Evolutionary conservation across 768 basidiomycete species (phyloP).

Genomic region (Lactarius sanguifluus): DNA sequence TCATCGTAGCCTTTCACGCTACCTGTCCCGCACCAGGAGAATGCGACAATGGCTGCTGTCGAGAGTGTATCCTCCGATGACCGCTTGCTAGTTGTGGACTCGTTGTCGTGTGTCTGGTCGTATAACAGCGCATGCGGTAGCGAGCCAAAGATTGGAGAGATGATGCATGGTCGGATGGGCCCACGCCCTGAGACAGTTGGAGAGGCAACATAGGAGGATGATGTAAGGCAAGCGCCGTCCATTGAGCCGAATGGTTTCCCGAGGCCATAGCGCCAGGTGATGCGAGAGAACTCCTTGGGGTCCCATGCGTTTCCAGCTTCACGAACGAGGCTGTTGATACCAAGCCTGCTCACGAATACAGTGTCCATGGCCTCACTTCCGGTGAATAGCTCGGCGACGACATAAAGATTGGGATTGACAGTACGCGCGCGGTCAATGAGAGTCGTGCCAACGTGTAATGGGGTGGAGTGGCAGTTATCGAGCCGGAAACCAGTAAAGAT

Average conservation of each 20-base stretch:
- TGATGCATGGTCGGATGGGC: conserved; percentile 64
- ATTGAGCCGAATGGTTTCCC: conserved; percentile 97
- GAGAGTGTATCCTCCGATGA: conserved; percentile 95
- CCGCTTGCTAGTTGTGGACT: conserved; percentile 85
- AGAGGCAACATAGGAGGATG: conserved; percentile 58
- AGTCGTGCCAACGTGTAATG: conserved; percentile 90
- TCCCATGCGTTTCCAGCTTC: conserved; percentile 93
- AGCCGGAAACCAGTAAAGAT: conserved; percentile 96
- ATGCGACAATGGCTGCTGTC: conserved; percentile 89
- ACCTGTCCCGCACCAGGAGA: conserved; percentile 84
- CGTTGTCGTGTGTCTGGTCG: conserved; percentile 97
- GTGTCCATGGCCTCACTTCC: conserved; percentile 93
- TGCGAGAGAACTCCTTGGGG: conserved; percentile 84
- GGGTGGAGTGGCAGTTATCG: conserved; percentile 98
- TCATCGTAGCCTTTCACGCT: conserved; percentile 98
- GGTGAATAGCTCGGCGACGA: conserved; percentile 96
- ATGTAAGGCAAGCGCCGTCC: conserved; percentile 85
- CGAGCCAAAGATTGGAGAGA: conserved; percentile 83
- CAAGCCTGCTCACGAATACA: conserved; percentile 86
- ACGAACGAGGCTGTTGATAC: conserved; percentile 90
- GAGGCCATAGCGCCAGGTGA: conserved; percentile 87
- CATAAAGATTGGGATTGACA: conserved; percentile 89
- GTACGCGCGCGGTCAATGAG: conserved; percentile 91
- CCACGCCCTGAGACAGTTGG: conserved; percentile 83
- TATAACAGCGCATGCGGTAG: conserved; percentile 91